Conservation (phyloP, 768 basidiomycete species). For the Calocybe indica region DNA sequence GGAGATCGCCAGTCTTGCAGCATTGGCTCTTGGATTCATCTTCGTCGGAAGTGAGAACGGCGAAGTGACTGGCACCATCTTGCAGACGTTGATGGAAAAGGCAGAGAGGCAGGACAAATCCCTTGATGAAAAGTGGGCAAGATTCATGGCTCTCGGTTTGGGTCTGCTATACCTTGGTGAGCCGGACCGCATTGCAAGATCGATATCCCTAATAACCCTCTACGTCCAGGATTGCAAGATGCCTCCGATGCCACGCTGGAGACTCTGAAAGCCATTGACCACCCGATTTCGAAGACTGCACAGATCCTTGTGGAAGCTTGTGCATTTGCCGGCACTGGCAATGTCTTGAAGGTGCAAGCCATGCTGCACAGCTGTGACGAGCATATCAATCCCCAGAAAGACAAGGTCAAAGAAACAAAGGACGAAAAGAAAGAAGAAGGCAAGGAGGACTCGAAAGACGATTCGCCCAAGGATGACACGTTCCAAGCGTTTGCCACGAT, state of each 20-base stretch:
- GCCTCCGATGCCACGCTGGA: conserved; percentile 91
- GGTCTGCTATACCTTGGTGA: conserved; percentile 87
- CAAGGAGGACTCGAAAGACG: conserved; percentile 41
- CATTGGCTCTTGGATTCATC: conserved; percentile 88
- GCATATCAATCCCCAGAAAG: conserved; percentile 65
- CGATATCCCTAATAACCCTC: neutral
- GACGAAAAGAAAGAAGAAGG: conserved; percentile 54
- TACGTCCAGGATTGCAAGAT: conserved; percentile 74
- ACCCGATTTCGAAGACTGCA: conserved; percentile 86
- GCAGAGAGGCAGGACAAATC: conserved; percentile 57
- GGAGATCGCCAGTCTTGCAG: conserved; percentile 84
- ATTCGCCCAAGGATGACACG: conserved; percentile 55
- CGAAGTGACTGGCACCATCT: conserved; percentile 82
- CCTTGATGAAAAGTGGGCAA: conserved; percentile 89
- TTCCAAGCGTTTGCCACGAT: conserved; percentile 92
- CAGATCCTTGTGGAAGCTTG: conserved; percentile 92
- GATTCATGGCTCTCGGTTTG: conserved; percentile 85
- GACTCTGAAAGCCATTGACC: conserved; percentile 88
- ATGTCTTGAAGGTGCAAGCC: conserved; percentile 87
- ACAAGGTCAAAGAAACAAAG: conserved; percentile 48
- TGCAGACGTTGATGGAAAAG: conserved; percentile 88
- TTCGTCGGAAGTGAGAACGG: conserved; percentile 95
- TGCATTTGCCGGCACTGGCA: conserved; percentile 91
- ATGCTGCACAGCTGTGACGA: conserved; percentile 94
- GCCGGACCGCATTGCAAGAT: conserved; percentile 6